These are phyloP conservation scores for Solanum sejunctum DNA, from an alignment of 257 asterid species.

Conservation along the genomic window DNA sequence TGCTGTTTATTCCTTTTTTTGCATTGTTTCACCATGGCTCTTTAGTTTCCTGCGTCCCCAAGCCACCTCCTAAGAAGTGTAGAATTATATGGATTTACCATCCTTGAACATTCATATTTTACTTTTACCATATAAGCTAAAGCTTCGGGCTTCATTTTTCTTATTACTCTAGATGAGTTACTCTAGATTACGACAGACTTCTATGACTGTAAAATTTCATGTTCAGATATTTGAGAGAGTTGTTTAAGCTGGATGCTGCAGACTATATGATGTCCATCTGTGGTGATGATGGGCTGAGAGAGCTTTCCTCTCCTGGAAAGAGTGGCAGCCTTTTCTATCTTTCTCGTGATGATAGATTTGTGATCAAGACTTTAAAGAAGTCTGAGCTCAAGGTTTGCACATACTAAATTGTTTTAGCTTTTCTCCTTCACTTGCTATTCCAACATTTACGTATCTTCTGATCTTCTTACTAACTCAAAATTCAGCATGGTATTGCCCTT, in stretches of 20 bases:
- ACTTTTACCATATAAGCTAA: not conserved
- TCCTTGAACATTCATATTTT: not conserved
- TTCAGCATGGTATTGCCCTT: not conserved
- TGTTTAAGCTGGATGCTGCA: constrained; percentile 86
- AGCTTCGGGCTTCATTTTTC: not conserved
- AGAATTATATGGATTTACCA: not conserved
- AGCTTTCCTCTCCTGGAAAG: constrained; percentile 87
- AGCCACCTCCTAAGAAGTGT: not conserved
- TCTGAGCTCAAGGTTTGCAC: constrained; percentile 70
- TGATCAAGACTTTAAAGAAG: constrained; percentile 74
- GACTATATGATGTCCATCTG: constrained; percentile 98
- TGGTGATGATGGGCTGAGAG: constrained; percentile 86
- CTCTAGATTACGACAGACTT: not conserved
- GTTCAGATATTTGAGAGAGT: constrained; percentile 87
- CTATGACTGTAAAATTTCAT: constrained; percentile 14
- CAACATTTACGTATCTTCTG: not conserved
- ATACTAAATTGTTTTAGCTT: not conserved
- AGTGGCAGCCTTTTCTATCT: constrained; percentile 94
- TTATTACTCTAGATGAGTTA: not conserved
- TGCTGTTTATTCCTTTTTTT: not conserved
- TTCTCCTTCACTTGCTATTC: not conserved
- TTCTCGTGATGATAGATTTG: constrained; percentile 85
- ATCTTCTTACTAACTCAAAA: not conserved
- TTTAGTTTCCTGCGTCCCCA: not conserved
- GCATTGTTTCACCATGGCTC: not conserved